Evolutionary conservation across 1,284 basidiomycete species (phyloP).

Genomic region (Cutaneotrichosporon cutaneum): DNA sequence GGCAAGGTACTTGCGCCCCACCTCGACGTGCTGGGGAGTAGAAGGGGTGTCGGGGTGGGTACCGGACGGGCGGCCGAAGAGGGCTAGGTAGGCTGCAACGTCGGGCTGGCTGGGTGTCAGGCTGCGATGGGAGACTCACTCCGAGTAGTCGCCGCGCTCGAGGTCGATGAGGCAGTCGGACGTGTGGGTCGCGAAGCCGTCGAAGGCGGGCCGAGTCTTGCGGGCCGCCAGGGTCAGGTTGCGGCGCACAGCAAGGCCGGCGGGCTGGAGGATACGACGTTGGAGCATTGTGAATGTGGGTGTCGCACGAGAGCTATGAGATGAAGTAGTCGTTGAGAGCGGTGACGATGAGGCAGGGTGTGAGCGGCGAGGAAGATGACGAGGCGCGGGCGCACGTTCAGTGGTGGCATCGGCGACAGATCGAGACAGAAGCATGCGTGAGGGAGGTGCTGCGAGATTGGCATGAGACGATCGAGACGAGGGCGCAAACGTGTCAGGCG

Average conservation of each 20-base stretch:
- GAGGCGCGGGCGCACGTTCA: too few species aligned
- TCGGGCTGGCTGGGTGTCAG: slow-evolving; percentile 14
- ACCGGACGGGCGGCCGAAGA: slow-evolving; percentile 8
- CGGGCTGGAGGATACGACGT: not conserved
- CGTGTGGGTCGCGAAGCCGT: slow-evolving; percentile 3
- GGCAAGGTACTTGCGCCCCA: slow-evolving; percentile 5
- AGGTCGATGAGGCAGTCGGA: slow-evolving; percentile 12
- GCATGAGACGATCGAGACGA: too few species aligned
- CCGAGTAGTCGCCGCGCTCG: slow-evolving; percentile 1
- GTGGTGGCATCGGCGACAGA: too few species aligned
- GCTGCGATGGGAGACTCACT: not conserved
- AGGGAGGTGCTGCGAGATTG: too few species aligned
- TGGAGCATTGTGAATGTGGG: not conserved
- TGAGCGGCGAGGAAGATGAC: too few species aligned
- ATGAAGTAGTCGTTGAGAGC: not conserved
- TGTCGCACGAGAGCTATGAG: not conserved
- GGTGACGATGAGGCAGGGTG: not conserved
- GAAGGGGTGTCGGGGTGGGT: not conserved
- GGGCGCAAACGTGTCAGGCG: too few species aligned
- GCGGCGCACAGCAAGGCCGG: not conserved
- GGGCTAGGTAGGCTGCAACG: slow-evolving; percentile 10
- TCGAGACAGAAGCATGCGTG: too few species aligned
- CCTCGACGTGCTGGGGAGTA: slow-evolving; percentile 3
- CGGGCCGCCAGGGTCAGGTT: not conserved
- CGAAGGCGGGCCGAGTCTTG: not conserved